Percentiles rank a stretch among this genome's conserved stretches.
These are phyloP conservation scores for Pisolithus tinctorius DNA, from an alignment of 768 basidiomycete genomes.

Conservation along the genomic window DNA sequence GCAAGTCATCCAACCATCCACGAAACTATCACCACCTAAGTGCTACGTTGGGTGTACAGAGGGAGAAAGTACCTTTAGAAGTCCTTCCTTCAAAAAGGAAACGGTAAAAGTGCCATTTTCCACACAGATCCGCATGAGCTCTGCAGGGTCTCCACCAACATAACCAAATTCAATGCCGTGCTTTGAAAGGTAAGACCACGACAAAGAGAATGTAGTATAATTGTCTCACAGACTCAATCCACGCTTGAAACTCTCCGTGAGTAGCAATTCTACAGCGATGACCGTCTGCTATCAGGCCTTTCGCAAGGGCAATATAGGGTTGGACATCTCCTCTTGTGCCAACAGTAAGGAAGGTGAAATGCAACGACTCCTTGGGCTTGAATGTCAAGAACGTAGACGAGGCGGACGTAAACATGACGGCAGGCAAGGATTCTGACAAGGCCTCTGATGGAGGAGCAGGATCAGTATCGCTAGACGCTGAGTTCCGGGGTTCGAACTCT, in stretches of 20 bases:
- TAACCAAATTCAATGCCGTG: slow-evolving; percentile 93
- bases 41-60: slow-evolving; percentile 1
- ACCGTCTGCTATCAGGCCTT: slow-evolving; percentile 85
- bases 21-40: slow-evolving; percentile 59
- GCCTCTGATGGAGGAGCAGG: slow-evolving; percentile 44
- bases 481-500: slow-evolving; percentile 61
- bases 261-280: slow-evolving; percentile 89
- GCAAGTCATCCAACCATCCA: slow-evolving; percentile 94
- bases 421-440: slow-evolving; percentile 66
- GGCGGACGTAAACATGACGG: slow-evolving; percentile 96
- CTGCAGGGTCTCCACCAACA: slow-evolving; percentile 96
- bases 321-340: slow-evolving; percentile 97
- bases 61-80: slow-evolving; percentile 60
- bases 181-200: slow-evolving; percentile 33
- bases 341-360: slow-evolving; percentile 93
- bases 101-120: slow-evolving; percentile 98
- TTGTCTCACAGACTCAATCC: slow-evolving; percentile 83
- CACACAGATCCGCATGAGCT: slow-evolving; percentile 95
- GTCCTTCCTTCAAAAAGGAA: slow-evolving; percentile 85
- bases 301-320: slow-evolving; percentile 93
- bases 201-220: not conserved
- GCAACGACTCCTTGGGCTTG: slow-evolving; percentile 78
- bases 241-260: slow-evolving; percentile 90
- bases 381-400: slow-evolving; percentile 96
- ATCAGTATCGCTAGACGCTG: slow-evolving; percentile 31